Base-by-base conservation (phyloP, 2,329 filamentous ascomycete species). In the Diaporthe vexans region DNA sequence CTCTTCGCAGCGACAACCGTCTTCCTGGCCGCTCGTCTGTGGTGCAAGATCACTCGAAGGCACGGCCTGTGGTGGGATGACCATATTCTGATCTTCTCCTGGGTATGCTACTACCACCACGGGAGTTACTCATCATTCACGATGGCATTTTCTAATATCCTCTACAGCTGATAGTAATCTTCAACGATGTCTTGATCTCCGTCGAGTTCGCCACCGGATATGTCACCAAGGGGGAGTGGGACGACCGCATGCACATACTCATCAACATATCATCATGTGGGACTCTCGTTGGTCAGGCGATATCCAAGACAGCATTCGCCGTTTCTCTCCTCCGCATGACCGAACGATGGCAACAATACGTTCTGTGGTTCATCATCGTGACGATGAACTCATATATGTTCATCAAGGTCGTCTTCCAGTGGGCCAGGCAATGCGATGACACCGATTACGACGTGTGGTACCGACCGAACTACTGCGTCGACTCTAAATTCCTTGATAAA, bases 11-110 rank as follows among this genome's bases (percentile, higher is more conserved):
- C n/a, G 17, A 58, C 72, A 9, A 59, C 72, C 9, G 21, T 63
- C 26, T 74, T 74, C 24, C n/a, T 74, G 33, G 72, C 54, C 26
- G 52, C 58, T n/a, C 63, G 72, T 4, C 37, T 74, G 29, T 74
- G 65, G 56, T 74, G 72, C 67, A 74, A 74, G 56, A 56, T 71
- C 33, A 71, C 65, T n/a, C 54, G 72, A n/a, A 37, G 48, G 11
- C n/a, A 59, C 59, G 72, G 72, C 4, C 54, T 74, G 21, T 74
- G 72, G 72, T 74, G 40, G 52, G 72, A 74, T 63, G 72, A 74
- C 17, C 52, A 74, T 43, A 51, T 74, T 40, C 67, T 74, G 15
- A 65, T 74, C 19, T 35, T 54, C 51, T 70, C 72, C 5, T 74
- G 72, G 72, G 72, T 71, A 71, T 46, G 67, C 33, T 37, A 26